Conservation (phyloP, 768 basidiomycete species). For the Tricholoma flavovirens region DNA sequence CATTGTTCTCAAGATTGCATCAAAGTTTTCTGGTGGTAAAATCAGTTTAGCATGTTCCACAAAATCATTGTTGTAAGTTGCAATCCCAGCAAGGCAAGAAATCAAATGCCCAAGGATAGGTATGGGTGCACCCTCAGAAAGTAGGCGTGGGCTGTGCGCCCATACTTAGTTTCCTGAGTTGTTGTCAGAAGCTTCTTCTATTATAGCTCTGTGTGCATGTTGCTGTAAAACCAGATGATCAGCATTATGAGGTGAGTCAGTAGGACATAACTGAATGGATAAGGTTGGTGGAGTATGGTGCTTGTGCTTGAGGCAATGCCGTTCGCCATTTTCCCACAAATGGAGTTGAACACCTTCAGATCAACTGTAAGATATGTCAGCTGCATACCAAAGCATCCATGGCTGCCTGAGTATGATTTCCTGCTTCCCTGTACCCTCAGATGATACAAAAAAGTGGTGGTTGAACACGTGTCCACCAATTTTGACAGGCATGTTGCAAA, state of each 20-base stretch:
- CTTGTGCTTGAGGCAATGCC: neutral
- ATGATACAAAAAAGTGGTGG: constrained; percentile 12
- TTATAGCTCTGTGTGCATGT: no score
- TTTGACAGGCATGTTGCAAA: no score
- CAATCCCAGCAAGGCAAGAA: constrained; percentile 5
- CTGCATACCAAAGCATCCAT: constrained; percentile 19
- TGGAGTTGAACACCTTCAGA: constrained; percentile 9
- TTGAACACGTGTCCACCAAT: no score
- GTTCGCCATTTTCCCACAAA: constrained; percentile 15
- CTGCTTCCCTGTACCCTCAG: neutral
- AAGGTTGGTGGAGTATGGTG: constrained; percentile 2
- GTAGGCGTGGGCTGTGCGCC: constrained; percentile 4
- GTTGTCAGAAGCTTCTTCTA: neutral
- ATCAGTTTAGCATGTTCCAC: constrained; percentile 2
- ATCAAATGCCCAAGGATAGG: constrained; percentile 10
- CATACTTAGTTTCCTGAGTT: constrained; percentile 8
- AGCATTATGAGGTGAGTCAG: neutral
- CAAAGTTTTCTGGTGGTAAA: constrained; percentile 10
- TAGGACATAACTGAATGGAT: constrained; percentile 3
- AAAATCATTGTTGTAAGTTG: neutral
- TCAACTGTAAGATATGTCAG: constrained; percentile 8
- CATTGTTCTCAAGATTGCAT: constrained; percentile 3
- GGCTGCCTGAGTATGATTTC: constrained; percentile 20
- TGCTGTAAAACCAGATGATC: neutral
- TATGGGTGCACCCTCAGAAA: constrained; percentile 1